A percentile compares a stretch with the other conserved stretches of the same genome.
These are phyloP conservation scores for Hyphopichia homilentoma DNA, from an alignment of 805 yeast species.

Conservation along the genomic window DNA sequence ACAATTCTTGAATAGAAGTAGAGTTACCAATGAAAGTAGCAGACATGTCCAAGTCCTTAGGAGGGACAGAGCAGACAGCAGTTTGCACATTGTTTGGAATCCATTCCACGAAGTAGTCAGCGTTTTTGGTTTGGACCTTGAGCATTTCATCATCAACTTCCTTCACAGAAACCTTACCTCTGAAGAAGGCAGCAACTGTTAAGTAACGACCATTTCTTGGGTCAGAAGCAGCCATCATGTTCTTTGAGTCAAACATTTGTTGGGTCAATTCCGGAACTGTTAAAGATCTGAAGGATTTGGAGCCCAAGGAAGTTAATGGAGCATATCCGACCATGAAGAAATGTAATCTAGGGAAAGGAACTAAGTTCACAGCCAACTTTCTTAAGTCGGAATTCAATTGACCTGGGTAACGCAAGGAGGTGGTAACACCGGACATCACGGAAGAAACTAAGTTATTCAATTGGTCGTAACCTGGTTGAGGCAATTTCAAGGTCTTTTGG, in stretches of 20 bases:
- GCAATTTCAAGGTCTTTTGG: slow-evolving; percentile 77
- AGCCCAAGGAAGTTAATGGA: slow-evolving; percentile 77
- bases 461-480: slow-evolving; percentile 74
- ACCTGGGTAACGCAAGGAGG: slow-evolving; percentile 92
- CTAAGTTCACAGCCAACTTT: slow-evolving; percentile 89
- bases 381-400: slow-evolving; percentile 90
- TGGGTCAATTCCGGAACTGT: slow-evolving; percentile 90
- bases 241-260: slow-evolving; percentile 87
- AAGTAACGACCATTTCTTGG: slow-evolving; percentile 88
- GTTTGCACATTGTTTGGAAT: slow-evolving; percentile 94
- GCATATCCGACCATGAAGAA: slow-evolving; percentile 96
- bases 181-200: slow-evolving; percentile 90
- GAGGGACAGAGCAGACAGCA: slow-evolving; percentile 88
- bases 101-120: slow-evolving; percentile 89
- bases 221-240: slow-evolving; percentile 95
- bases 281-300: slow-evolving; percentile 78
- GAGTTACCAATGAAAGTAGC: slow-evolving; percentile 94
- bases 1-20: slow-evolving; percentile 87
- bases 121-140: slow-evolving; percentile 76
- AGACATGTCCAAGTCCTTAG: slow-evolving; percentile 78
- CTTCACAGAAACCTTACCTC: slow-evolving; percentile 89
- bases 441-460: slow-evolving; percentile 80
- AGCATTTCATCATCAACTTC: slow-evolving; percentile 94
- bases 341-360: slow-evolving; percentile 93
- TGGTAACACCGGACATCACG: slow-evolving; percentile 94